These are phyloP conservation scores for Brassica incana DNA, from an alignment of 345 rosid genomes.

Conservation along the genomic window DNA sequence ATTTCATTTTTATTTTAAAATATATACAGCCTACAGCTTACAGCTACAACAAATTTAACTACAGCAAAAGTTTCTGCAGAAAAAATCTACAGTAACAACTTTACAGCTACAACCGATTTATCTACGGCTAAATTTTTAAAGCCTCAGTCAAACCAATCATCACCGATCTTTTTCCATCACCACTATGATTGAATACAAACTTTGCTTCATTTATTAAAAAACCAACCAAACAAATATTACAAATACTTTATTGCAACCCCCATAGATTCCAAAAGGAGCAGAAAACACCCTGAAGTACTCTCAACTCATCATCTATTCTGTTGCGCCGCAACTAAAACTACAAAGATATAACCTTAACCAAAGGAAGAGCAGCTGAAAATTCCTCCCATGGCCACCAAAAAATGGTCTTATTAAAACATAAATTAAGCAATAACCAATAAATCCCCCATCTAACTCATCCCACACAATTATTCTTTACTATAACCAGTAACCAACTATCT, in stretches of 20 bases:
- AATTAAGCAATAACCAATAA: constrained; percentile 4
- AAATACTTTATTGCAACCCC: constrained; percentile 21
- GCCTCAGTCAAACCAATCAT: no score
- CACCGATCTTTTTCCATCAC: background rate
- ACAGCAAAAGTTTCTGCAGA: no score
- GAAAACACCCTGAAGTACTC: constrained; percentile 24
- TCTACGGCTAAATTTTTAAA: no score
- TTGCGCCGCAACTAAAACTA: constrained; percentile 15
- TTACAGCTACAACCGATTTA: no score
- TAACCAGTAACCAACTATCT: constrained; percentile 22
- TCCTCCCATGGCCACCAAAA: constrained; percentile 8
- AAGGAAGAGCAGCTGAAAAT: constrained; percentile 21
- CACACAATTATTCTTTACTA: constrained; percentile 26
- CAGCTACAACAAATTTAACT: no score
- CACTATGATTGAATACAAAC: constrained; percentile 1
- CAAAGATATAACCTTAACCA: background rate
- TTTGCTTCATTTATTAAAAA: constrained; percentile 5
- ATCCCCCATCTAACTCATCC: background rate
- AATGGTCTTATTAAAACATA: background rate
- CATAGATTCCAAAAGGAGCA: constrained; percentile 23
- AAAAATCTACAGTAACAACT: no score
- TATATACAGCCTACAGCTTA: no score
- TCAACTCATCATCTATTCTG: constrained; percentile 14
- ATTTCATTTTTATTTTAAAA: no score
- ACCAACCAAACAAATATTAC: constrained; percentile 8